Evolutionary conservation across 257 asterid species (phyloP).

Genomic region (Solanum commersonii): DNA sequence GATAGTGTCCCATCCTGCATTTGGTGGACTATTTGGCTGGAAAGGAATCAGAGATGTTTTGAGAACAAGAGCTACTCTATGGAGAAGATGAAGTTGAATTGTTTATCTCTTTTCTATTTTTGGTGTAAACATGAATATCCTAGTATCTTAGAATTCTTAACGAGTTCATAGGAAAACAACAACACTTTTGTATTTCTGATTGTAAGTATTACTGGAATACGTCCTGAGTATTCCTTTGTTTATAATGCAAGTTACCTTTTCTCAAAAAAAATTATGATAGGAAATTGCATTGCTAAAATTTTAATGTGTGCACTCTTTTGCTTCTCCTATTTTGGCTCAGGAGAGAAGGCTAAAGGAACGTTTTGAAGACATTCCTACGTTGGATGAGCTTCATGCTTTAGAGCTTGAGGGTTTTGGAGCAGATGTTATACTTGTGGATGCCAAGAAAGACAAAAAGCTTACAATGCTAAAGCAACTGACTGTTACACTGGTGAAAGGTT

Average conservation of each 20-base stretch:
- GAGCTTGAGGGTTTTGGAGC: slow-evolving; percentile 74
- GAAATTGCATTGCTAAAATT: neutral
- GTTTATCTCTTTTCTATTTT: neutral
- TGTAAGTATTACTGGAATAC: too few species aligned
- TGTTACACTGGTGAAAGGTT: slow-evolving; percentile 77
- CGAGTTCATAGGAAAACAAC: neutral
- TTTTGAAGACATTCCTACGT: slow-evolving; percentile 68
- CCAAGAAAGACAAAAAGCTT: slow-evolving; percentile 77
- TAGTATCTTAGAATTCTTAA: neutral
- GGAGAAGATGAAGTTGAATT: neutral
- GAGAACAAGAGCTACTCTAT: neutral
- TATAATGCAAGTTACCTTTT: neutral
- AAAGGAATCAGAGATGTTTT: neutral
- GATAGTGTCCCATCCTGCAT: neutral
- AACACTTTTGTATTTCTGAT: neutral
- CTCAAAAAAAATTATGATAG: neutral
- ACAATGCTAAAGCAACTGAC: slow-evolving; percentile 78
- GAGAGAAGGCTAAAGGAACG: slow-evolving; percentile 84
- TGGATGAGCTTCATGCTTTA: slow-evolving; percentile 78
- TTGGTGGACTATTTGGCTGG: neutral
- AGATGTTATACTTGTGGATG: slow-evolving; percentile 85
- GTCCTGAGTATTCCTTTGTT: neutral
- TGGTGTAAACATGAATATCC: neutral
- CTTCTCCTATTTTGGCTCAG: slow-evolving; percentile 21
- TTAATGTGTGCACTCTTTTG: neutral